Evolutionary conservation across 768 basidiomycete species (phyloP), one percentile per base, ranked within the genome.

Genomic region (Kockovaella imperatae): DNA sequence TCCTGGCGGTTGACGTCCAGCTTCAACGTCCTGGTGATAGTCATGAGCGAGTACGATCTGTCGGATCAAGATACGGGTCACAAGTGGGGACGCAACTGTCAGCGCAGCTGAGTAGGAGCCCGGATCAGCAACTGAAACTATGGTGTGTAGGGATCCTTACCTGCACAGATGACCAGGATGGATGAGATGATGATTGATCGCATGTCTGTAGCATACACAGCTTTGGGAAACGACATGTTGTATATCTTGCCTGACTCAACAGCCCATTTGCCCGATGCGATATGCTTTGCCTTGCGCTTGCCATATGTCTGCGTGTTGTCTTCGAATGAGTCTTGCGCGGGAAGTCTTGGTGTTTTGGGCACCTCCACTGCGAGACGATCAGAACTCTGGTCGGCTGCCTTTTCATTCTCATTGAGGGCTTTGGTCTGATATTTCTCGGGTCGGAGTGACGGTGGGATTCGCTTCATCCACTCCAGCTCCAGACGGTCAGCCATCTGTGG

Each of bases 101-200:
- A 80, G 66, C 0, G 76, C 77, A 51, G 77, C 77, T 45, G 43
- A 31, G 18, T n/a, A n/a, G n/a, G n/a, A n/a, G n/a, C n/a, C n/a
- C n/a, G n/a, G 10, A 24, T 25, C 36, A 44, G 24, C 35, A 14
- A 32, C 31, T n/a, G 40, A n/a, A 42, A 30, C 11, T 24, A 29
- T 24, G 45, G 21, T 10, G 18, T 15, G 25, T 29, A 21, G 21
- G 17, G 14, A 35, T 10, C 3, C 31, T 28, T 18, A 18, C 25
- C 17, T 24, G n/a, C 17, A 30, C 34, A 18, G 13, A 43, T 3
- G 8, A 38, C 21, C 36, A 20, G 7, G 36, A 38, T 10, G 11
- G 7, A 38, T 8, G 18, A 8, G 14, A 38, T 38, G 11, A 8
- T 38, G 7, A 20, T 10, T 20, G 36, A 20, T 38, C 18, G 45